Percentiles rank a stretch among this genome's conserved stretches.
These are phyloP conservation scores for Populus hybrid DNA, from an alignment of 441 rosid species.

Conservation along the genomic window DNA sequence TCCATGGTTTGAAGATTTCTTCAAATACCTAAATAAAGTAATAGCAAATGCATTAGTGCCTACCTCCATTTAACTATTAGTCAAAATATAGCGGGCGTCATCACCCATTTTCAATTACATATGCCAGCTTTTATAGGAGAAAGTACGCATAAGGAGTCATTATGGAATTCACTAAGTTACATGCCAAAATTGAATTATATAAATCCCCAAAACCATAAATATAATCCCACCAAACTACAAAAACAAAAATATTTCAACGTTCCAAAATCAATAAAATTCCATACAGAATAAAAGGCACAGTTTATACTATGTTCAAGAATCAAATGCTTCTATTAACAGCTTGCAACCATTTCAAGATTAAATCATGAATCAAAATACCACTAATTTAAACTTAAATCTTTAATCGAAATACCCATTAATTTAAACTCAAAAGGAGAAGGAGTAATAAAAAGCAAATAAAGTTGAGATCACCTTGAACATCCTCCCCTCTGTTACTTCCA, in stretches of 20 bases:
- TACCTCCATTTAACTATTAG: conserved; percentile 10
- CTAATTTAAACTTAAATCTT: no score
- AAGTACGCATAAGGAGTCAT: neutral
- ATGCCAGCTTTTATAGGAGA: neutral
- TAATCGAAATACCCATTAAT: neutral
- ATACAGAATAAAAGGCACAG: neutral
- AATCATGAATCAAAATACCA: no score
- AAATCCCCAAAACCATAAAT: neutral
- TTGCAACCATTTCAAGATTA: neutral
- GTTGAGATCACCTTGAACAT: conserved; percentile 28
- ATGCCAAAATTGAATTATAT: neutral
- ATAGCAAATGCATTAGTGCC: conserved; percentile 11
- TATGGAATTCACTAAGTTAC: neutral
- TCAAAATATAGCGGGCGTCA: conserved; percentile 10
- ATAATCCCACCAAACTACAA: neutral
- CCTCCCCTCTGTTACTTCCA: conserved; percentile 26
- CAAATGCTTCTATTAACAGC: neutral
- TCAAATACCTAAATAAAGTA: conserved; percentile 3
- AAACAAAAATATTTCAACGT: neutral
- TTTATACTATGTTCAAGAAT: neutral
- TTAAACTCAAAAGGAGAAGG: neutral
- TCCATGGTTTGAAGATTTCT: conserved; percentile 10
- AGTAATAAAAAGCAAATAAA: conserved; percentile 23
- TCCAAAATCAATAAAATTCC: neutral
- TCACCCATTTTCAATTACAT: neutral